These are phyloP conservation scores for Neofusicoccum ribis DNA, from an alignment of 2,329 filamentous ascomycete genomes.

Conservation along the genomic window DNA sequence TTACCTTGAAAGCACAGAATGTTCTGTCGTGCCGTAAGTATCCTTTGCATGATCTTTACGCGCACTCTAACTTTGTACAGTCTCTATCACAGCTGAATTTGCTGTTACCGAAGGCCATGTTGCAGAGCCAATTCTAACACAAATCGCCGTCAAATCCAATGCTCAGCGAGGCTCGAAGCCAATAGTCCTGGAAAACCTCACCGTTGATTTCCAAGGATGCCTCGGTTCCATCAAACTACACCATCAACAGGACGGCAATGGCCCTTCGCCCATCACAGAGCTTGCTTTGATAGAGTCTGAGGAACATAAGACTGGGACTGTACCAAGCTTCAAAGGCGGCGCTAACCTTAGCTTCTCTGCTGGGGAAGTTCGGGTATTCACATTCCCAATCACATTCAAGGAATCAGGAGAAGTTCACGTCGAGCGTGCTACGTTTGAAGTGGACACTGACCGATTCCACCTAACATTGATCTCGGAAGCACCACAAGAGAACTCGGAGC, in stretches of 20 bases:
- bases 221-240: slow-evolving; percentile 34
- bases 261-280: slow-evolving; percentile 14
- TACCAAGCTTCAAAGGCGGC: slow-evolving; percentile 52
- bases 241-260: slow-evolving; percentile 26
- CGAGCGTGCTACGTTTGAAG: slow-evolving; percentile 60
- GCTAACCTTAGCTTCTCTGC: slow-evolving; percentile 67
- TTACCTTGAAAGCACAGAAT: slow-evolving; percentile 51
- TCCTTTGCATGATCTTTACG: not conserved
- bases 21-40: slow-evolving; percentile 49
- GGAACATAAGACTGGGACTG: not conserved
- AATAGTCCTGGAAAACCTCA: slow-evolving; percentile 50
- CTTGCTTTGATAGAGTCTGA: slow-evolving; percentile 14
- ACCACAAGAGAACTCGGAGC: slow-evolving; percentile 28
- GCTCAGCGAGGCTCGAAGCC: slow-evolving; percentile 48
- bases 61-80: slow-evolving; percentile 28
- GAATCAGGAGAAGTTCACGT: slow-evolving; percentile 78
- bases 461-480: slow-evolving; percentile 64
- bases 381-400: slow-evolving; percentile 71
- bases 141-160: slow-evolving; percentile 54
- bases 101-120: slow-evolving; percentile 58
- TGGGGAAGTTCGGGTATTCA: slow-evolving; percentile 68
- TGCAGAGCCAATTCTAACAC: slow-evolving; percentile 58
- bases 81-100: slow-evolving; percentile 56
- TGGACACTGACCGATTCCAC: slow-evolving; percentile 66
- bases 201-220: slow-evolving; percentile 54